Conservation (phyloP, 2,329 filamentous ascomycete species). For the Fusarium sp. region DNA sequence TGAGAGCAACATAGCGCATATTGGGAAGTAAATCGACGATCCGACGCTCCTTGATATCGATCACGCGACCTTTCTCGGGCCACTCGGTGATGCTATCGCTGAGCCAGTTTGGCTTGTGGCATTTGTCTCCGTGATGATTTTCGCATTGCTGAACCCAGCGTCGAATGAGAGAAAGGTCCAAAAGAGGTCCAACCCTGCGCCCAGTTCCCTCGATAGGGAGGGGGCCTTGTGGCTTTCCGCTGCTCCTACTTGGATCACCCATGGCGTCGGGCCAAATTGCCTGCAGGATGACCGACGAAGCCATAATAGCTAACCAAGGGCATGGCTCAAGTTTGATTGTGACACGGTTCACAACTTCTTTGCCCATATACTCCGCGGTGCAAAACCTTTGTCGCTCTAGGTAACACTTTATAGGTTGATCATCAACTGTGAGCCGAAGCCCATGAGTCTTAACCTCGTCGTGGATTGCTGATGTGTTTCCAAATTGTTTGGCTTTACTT, state of each 20-base stretch:
- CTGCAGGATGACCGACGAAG: background rate
- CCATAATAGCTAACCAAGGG: background rate
- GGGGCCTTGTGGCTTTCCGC: no score
- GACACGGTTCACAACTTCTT: background rate
- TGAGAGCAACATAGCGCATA: slow-evolving; percentile 29
- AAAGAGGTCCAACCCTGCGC: background rate
- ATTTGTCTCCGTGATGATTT: slow-evolving; percentile 3
- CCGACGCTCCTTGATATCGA: slow-evolving; percentile 6
- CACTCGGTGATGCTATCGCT: background rate
- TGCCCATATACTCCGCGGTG: accelerated
- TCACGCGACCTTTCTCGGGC: background rate
- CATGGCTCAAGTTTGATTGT: slow-evolving; percentile 2
- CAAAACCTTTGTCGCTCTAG: background rate
- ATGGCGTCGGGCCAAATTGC: slow-evolving; percentile 4
- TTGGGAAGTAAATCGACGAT: slow-evolving; percentile 8
- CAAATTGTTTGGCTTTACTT: no score
- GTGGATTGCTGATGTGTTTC: background rate
- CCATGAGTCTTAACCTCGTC: slow-evolving; percentile 13
- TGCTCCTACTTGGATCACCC: accelerated
- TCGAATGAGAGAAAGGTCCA: slow-evolving; percentile 2
- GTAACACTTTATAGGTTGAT: slow-evolving; percentile 1
- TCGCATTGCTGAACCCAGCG: slow-evolving; percentile 29
- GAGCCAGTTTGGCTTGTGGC: slow-evolving; percentile 10
- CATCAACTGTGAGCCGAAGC: background rate
- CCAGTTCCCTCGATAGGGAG: background rate